Evolutionary conservation across 73 alveolate species (phyloP), one percentile per base, ranked within the genome.

Genomic region (Blepharisma japonicum): DNA sequence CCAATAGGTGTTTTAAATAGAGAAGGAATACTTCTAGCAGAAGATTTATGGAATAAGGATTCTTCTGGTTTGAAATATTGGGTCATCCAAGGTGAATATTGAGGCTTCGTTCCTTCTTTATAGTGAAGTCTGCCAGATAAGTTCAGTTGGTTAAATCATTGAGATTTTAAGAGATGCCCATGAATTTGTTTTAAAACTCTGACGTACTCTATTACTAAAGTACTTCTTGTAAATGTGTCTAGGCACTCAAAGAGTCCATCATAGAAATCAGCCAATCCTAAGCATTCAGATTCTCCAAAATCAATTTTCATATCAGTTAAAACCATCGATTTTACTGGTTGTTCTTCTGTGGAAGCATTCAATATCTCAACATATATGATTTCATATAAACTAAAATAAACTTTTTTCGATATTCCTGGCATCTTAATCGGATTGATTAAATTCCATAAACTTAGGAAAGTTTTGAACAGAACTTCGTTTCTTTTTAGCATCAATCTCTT

Each of bases 361-460:
- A 18, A 9, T 61, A 25, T 20, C 14, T 20, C 47, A 9, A 9
- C 11, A 25, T 61, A 61, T 18, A 25, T 25, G 38, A 25, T 39
- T 61, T n/a, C 23, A 61, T 18, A 61, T n/a, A 61, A 25, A 14
- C 74, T 25, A 20, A 25, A 18, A 25, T 61, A 61, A 61, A 61
- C 74, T 25, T 61, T 61, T 61, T 61, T 39, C 14, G 74, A 61
- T 0, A 61, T 61, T 25, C 74, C 74, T 14, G 74, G 47, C n/a
- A 61, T n/a, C 23, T 61, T 61, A 11, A 61, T 14, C 0, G 74
- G 74, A 5, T 61, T 61, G 74, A 61, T 39, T 18, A 25, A 18
- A 8, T 61, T 39, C 74, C 74, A 61, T 25, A 61, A 25, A 20
- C 47, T 61, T 25, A 14, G 74, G 23, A 25, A n/a, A 61, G 18